Evolutionary conservation across 345 rosid species (phyloP).

Genomic region (Salix caprea): DNA sequence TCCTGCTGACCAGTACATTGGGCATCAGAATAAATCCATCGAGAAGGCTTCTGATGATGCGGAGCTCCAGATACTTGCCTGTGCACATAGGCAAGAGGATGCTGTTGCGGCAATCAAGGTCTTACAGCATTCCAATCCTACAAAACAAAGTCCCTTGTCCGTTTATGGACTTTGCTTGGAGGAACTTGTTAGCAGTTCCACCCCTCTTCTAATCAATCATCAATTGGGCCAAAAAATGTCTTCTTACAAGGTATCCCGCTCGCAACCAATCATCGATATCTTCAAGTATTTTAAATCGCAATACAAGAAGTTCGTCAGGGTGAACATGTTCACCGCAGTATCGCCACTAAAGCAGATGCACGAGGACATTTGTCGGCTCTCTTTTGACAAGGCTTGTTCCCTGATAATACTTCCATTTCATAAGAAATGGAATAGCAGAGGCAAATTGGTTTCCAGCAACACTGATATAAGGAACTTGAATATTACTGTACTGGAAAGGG

Average conservation of each 20-base stretch:
- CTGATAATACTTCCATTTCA: constrained; percentile 24
- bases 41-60: constrained; percentile 4
- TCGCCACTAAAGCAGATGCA: constrained; percentile 23
- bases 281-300: constrained; percentile 15
- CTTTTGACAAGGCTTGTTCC: constrained; percentile 23
- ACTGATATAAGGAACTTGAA: constrained; percentile 14
- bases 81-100: constrained; percentile 26
- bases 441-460: constrained; percentile 11
- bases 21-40: constrained; percentile 23
- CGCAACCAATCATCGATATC: constrained; percentile 8
- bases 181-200: constrained; percentile 15
- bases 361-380: constrained; percentile 26
- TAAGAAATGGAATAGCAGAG: constrained; percentile 19
- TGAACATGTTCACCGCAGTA: constrained; percentile 26
- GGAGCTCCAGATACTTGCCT: constrained; percentile 21
- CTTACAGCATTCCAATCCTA: constrained; percentile 17
- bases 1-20: constrained; percentile 20
- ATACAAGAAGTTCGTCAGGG: constrained; percentile 2
- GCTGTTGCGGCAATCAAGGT: constrained; percentile 22
- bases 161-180: constrained; percentile 28
- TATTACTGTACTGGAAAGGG: constrained; percentile 15
- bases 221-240: constrained; percentile 23
- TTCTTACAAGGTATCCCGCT: background rate
- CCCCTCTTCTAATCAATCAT: constrained; percentile 21
- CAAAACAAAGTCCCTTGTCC: constrained; percentile 12